phyloP scores from a whole-genome alignment of 2,329 filamentous ascomycete genomes.

The Tolypocladium paradoxum region DNA sequence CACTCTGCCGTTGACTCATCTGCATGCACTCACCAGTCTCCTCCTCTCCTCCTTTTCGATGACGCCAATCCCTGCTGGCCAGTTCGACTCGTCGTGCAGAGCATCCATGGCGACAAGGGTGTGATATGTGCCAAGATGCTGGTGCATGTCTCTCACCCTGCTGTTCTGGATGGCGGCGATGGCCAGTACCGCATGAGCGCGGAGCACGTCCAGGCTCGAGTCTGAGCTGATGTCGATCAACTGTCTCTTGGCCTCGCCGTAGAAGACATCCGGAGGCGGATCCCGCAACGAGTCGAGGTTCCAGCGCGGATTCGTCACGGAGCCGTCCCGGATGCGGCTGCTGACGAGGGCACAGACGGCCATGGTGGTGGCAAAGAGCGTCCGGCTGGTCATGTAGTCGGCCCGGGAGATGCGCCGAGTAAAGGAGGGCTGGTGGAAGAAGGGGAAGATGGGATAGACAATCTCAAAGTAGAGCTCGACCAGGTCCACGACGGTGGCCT shows the following conservation, averaged over 20 bases:
- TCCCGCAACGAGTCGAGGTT: conserved; percentile 30
- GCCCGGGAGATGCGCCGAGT: conserved; percentile 25
- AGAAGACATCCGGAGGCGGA: conserved; percentile 10
- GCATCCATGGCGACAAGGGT: conserved; percentile 35
- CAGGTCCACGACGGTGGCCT: conserved; percentile 24
- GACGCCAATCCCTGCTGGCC: conserved; percentile 32
- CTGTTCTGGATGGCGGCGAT: conserved; percentile 41
- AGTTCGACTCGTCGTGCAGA: conserved; percentile 42
- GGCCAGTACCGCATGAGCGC: conserved; percentile 31
- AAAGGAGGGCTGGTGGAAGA: conserved; percentile 37
- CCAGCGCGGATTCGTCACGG: conserved; percentile 25
- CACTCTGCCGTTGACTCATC: not conserved
- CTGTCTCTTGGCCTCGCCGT: conserved; percentile 8
- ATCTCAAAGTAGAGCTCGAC: conserved; percentile 40
- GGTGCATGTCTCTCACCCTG: conserved; percentile 35
- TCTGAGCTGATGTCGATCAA: conserved; percentile 2
- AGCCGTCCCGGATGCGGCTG: conserved; percentile 37
- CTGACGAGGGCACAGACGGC: conserved; percentile 38
- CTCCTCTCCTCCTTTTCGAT: conserved; percentile 36
- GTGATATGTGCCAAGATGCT: conserved; percentile 38
- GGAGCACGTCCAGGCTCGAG: conserved; percentile 7
- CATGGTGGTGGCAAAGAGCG: conserved; percentile 39
- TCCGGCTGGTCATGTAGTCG: conserved; percentile 30
- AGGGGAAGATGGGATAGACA: conserved; percentile 41
- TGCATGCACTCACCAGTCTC: conserved; percentile 25